These are phyloP conservation scores for Lunularia cruciata DNA, from an alignment of 225 moss, liverwort and hornwort species.

Conservation along the genomic window DNA sequence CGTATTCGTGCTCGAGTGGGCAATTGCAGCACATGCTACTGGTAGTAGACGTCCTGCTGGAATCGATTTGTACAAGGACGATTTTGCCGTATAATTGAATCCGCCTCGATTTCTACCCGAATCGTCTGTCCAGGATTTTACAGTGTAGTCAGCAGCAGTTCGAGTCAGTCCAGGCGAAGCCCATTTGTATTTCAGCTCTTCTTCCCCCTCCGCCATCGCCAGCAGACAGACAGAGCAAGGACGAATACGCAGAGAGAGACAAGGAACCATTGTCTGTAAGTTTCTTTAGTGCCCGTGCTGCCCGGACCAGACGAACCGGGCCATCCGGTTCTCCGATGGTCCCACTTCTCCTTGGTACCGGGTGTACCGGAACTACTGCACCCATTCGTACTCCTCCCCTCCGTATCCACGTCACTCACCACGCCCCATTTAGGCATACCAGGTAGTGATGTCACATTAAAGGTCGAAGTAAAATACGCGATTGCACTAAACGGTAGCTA, in stretches of 20 bases:
- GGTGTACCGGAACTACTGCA: too few relatives aligned
- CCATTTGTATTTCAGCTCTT: neutral
- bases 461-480: too few relatives aligned
- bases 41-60: neutral
- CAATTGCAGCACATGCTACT: constrained; percentile 1
- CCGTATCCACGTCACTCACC: too few relatives aligned
- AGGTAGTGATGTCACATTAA: too few relatives aligned
- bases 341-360: too few relatives aligned
- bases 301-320: neutral
- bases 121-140: neutral
- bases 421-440: too few relatives aligned
- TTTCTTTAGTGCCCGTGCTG: too few relatives aligned
- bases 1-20: neutral
- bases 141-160: constrained; percentile 1
- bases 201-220: neutral
- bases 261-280: neutral
- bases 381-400: too few relatives aligned
- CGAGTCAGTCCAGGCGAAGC: neutral
- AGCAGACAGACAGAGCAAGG: too few relatives aligned
- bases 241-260: neutral
- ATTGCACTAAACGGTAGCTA: too few relatives aligned
- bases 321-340: constrained; percentile 1
- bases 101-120: constrained; percentile 7
- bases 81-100: neutral
- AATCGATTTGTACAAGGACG: neutral